A percentile compares a stretch with the other conserved stretches of the same genome.
phyloP scores from a whole-genome alignment of 495 filamentous ascomycete genomes.

The Pseudoneurospora amorphoporcata region DNA sequence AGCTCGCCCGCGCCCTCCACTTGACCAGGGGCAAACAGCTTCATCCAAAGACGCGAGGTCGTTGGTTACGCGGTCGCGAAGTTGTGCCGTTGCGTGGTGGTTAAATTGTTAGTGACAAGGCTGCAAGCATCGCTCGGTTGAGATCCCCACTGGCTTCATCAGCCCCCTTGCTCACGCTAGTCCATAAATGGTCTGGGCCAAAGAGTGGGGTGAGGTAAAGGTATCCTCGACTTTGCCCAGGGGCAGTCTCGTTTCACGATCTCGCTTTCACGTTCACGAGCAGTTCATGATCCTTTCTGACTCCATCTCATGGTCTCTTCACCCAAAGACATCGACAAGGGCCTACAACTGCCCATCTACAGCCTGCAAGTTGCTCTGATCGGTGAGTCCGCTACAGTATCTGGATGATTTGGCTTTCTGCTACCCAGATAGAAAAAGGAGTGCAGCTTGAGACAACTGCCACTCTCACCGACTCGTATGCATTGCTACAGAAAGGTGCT shows the following conservation, averaged over 20 bases:
- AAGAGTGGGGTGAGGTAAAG: neutral
- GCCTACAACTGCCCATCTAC: neutral
- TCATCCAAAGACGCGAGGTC: neutral
- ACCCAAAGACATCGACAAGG: neutral
- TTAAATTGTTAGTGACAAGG: neutral
- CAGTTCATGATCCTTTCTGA: neutral
- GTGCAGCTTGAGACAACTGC: neutral
- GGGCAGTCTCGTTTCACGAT: neutral
- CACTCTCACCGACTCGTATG: neutral
- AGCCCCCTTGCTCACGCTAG: neutral
- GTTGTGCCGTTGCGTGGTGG: neutral
- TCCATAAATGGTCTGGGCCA: neutral
- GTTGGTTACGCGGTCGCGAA: neutral
- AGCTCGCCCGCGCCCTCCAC: neutral
- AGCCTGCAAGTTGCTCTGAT: neutral
- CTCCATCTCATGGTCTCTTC: neutral
- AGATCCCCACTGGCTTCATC: neutral
- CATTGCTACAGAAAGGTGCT: neutral
- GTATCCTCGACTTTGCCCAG: neutral
- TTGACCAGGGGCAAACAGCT: neutral
- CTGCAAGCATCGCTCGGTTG: neutral
- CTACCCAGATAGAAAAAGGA: neutral
- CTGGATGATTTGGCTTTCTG: neutral
- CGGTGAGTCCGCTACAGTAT: neutral
- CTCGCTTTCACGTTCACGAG: neutral